Base-by-base conservation (phyloP, 2,329 filamentous ascomycete genomes). In the Fusarium sp. region DNA sequence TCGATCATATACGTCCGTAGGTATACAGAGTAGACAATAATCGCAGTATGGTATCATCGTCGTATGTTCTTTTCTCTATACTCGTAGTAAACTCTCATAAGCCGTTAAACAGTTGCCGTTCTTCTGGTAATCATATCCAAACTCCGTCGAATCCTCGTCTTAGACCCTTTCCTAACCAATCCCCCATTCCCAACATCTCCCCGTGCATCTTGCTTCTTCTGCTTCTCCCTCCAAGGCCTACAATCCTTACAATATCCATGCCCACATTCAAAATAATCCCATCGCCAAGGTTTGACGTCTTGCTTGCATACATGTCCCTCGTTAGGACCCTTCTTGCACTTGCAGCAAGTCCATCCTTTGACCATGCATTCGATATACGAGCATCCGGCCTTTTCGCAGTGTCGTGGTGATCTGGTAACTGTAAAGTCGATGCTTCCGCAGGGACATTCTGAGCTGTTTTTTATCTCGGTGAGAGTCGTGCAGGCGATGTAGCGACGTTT, bases 91-190 rank as follows among this genome's bases (percentile, higher is more conserved):
- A 22, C 18, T 9, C 40, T n/a, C n/a, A n/a, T n/a, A n/a, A n/a
- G 16, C 6, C 16, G 13, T 51, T 13, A 59, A 51, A 58, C 30
- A 7, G 13, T 24, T 27, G 59, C 29, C 11, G 40, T 20, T n/a
- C 24, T 67, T 22, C 65, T 41, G 8, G 54, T 51, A 5, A 67
- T 56, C 38, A 45, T 27, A 30, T 53, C 30, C 8, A 70, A 22
- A 8, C 69, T 55, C 13, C 40, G 61, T 20, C 56, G 46, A 25
- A 71, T 54, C 11, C 22, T 49, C 30, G 65, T 62, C 32, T 15
- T 82, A 80, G 65, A 78, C 81, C n/a, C 54, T n/a, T 30, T 65
- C 6, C 67, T 55, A 3, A n/a, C 22, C 45, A 18, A 56, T 1
- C 32, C 30, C 3, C 16, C 32, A 29, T 22, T 29, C n/a, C 24